Evolutionary conservation across 2,329 filamentous ascomycete genomes (phyloP).

Genomic region (Colletotrichum incanum): DNA sequence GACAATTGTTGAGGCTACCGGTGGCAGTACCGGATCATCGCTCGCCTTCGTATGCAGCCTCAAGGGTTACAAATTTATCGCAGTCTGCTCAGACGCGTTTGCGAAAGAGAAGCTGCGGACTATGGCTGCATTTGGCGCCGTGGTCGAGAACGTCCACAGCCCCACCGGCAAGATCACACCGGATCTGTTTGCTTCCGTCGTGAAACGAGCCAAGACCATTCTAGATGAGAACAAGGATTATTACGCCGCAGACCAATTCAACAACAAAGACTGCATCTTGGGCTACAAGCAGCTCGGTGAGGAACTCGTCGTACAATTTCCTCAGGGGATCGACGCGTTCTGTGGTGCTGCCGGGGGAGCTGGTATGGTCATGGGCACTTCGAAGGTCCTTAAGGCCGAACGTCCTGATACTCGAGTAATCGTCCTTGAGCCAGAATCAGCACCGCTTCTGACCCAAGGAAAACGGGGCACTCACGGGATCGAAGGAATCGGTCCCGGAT

Average conservation of each 20-base stretch:
- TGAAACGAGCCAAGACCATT: slow-evolving; percentile 6
- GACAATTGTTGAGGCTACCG: slow-evolving; percentile 39
- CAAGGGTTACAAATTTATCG: slow-evolving; percentile 46
- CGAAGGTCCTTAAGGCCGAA: slow-evolving; percentile 22
- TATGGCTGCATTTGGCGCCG: slow-evolving; percentile 40
- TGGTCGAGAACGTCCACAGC: slow-evolving; percentile 39
- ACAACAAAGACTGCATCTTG: slow-evolving; percentile 35
- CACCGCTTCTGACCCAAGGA: slow-evolving; percentile 11
- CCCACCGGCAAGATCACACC: slow-evolving; percentile 36
- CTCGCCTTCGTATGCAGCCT: slow-evolving; percentile 43
- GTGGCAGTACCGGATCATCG: slow-evolving; percentile 40
- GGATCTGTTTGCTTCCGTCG: slow-evolving; percentile 30
- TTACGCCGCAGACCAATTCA: slow-evolving; percentile 40
- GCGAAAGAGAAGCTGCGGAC: slow-evolving; percentile 41
- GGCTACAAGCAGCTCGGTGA: slow-evolving; percentile 39
- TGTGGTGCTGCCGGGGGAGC: slow-evolving; percentile 41
- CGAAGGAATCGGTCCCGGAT: slow-evolving; percentile 27
- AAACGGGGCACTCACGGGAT: slow-evolving; percentile 20
- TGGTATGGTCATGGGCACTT: slow-evolving; percentile 41
- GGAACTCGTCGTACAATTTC: slow-evolving; percentile 18
- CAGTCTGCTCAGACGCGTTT: slow-evolving; percentile 31
- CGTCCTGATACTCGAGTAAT: slow-evolving; percentile 8
- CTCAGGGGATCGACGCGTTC: slow-evolving; percentile 40
- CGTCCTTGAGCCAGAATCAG: slow-evolving; percentile 27
- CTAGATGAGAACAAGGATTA: slow-evolving; percentile 15